phyloP scores from a whole-genome alignment of 495 filamentous ascomycete species.

The Penicillium canariense region DNA sequence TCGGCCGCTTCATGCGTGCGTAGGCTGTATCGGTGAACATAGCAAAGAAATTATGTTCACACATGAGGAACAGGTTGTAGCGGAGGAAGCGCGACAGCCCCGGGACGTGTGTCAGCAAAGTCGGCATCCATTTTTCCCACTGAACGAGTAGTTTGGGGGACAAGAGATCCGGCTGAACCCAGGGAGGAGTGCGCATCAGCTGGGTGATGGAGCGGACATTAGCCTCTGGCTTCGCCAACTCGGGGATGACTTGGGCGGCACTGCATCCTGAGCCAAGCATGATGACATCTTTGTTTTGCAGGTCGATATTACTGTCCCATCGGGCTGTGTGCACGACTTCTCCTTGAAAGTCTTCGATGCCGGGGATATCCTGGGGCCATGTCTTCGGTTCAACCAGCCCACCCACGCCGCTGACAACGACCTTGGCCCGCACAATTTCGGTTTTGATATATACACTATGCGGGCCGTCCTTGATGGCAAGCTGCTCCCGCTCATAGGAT shows the following conservation, averaged over 20 bases:
- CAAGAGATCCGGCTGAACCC: slow-evolving; percentile 44
- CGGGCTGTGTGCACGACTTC: slow-evolving; percentile 56
- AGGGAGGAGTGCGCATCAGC: slow-evolving; percentile 61
- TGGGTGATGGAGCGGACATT: slow-evolving; percentile 59
- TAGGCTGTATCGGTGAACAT: slow-evolving; percentile 33
- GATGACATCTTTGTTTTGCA: slow-evolving; percentile 53
- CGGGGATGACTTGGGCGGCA: slow-evolving; percentile 46
- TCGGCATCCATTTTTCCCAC: slow-evolving; percentile 44
- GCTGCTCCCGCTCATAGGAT: slow-evolving; percentile 27
- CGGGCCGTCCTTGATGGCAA: slow-evolving; percentile 31
- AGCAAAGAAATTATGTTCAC: slow-evolving; percentile 37
- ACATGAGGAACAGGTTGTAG: slow-evolving; percentile 29
- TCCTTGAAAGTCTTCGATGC: slow-evolving; percentile 54
- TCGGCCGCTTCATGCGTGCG: slow-evolving; percentile 25
- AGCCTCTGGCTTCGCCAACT: slow-evolving; percentile 34
- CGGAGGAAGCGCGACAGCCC: slow-evolving; percentile 39
- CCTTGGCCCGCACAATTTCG: slow-evolving; percentile 52
- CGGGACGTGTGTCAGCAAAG: slow-evolving; percentile 42
- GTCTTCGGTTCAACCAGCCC: slow-evolving; percentile 50
- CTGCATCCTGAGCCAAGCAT: slow-evolving; percentile 63
- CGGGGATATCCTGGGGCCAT: slow-evolving; percentile 51
- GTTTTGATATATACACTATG: slow-evolving; percentile 40
- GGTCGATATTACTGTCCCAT: slow-evolving; percentile 49
- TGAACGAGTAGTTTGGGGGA: slow-evolving; percentile 8
- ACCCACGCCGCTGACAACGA: slow-evolving; percentile 57